Base-by-base conservation (phyloP, 1,284 basidiomycete genomes). In the Mycena sp. region DNA sequence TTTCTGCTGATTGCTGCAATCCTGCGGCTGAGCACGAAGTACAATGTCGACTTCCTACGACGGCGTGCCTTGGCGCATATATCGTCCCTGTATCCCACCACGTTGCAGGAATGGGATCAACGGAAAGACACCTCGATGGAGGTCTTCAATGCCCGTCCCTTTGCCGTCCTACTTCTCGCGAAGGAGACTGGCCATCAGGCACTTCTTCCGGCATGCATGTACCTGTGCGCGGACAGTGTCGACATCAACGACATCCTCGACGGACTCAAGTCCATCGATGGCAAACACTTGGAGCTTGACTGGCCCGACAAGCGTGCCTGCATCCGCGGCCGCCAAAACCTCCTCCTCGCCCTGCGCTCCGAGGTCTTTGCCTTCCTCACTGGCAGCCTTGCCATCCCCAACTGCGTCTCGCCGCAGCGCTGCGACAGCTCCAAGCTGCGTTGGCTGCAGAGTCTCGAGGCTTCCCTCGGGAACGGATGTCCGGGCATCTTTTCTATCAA, bases 21-120 rank as follows among this genome's bases (percentile, higher is more conserved):
- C n/a, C 65, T 76, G 30, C 72, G 73, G 17, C 69, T 76, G 2
- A 71, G 69, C 50, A 69, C 70, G 26, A 76, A 76, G 58, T 76
- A 76, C 50, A 69, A 73, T 40, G 71, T 72, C 44, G 58, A 69
- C 5, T 63, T 69, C 40, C 63, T 74, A n/a, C 70, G 71, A 0
- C 62, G 69, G 43, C 67, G 73, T 30, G 70, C 73, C 1, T 61
- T 74, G 23, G 63, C 58, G n/a, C 73, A 75, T 56, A 67, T 76
- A 23, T 65, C 71, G 3, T 70, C 67, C 7, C 66, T 71, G 14
- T 76, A 75, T 56, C 74, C 74, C 4, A 73, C 73, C 3, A 70
- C 67, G 1, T 65, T 75, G 25, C 60, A 67, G 40, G 71, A 64
- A 19, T 76, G 74, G 74, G 71, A 73, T 25, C 65, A 58, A 26